Conservation (phyloP, 2,329 filamentous ascomycete species). For the Albifimbria verrucaria region DNA sequence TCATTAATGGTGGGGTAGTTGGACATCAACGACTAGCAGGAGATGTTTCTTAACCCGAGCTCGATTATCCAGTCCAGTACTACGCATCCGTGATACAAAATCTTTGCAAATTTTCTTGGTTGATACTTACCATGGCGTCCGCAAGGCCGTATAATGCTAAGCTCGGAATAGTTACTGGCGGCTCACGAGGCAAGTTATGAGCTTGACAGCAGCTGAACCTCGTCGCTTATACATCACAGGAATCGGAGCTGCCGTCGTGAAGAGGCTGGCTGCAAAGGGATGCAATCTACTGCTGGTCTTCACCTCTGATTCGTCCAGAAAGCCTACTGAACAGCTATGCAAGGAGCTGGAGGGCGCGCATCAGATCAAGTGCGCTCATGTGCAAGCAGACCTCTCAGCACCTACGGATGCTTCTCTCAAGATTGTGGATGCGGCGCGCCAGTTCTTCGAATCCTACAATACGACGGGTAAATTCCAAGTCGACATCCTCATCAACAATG, state of each 20-base stretch:
- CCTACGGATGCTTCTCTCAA: slow-evolving; percentile 19
- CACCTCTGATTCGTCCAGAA: slow-evolving; percentile 51
- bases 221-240: slow-evolving; percentile 33
- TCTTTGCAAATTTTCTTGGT: not conserved
- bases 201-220: not conserved
- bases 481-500: slow-evolving; percentile 87
- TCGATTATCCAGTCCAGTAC: too few species aligned
- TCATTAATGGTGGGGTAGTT: too few species aligned
- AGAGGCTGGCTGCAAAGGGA: slow-evolving; percentile 58
- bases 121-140: slow-evolving; percentile 14
- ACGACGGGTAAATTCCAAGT: slow-evolving; percentile 37
- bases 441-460: slow-evolving; percentile 22
- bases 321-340: slow-evolving; percentile 44
- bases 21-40: too few species aligned
- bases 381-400: slow-evolving; percentile 26
- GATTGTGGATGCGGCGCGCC: slow-evolving; percentile 25
- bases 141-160: slow-evolving; percentile 26
- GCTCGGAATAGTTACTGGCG: slow-evolving; percentile 30
- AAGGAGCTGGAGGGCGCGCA: slow-evolving; percentile 42
- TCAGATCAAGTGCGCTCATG: slow-evolving; percentile 24
- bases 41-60: too few species aligned
- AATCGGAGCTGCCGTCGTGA: slow-evolving; percentile 57
- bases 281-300: slow-evolving; percentile 58
- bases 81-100: too few species aligned
- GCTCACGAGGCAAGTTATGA: slow-evolving; percentile 25